phyloP scores from a whole-genome alignment of 352 stramenopile genomes.

The Pythium aristosporum region DNA sequence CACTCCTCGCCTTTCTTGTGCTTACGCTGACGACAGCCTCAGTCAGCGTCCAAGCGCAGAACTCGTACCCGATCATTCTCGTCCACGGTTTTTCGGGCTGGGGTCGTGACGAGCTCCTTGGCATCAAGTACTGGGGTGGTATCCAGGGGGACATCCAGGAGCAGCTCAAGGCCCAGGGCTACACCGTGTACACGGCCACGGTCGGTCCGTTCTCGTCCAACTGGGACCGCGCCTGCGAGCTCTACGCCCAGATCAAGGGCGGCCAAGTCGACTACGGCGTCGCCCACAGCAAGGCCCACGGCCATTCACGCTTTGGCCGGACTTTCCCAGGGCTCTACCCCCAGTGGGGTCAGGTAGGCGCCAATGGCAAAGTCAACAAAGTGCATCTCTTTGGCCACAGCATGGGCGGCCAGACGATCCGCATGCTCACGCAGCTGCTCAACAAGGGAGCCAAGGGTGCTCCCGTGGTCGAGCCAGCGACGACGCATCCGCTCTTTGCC shows the following conservation, averaged over 20 bases:
- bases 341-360: slow-evolving; percentile 44
- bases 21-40: slow-evolving; percentile 7
- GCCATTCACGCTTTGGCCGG: slow-evolving; percentile 36
- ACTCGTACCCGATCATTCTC: slow-evolving; percentile 30
- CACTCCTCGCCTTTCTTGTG: slow-evolving; percentile 14
- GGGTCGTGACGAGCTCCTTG: slow-evolving; percentile 23
- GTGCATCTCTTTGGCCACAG: slow-evolving; percentile 75
- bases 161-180: slow-evolving; percentile 33
- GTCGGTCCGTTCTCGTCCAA: slow-evolving; percentile 36
- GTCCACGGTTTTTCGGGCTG: slow-evolving; percentile 33
- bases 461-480: slow-evolving; percentile 29
- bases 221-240: slow-evolving; percentile 44
- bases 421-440: slow-evolving; percentile 69
- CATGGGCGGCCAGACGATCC: slow-evolving; percentile 77
- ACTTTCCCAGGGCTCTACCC: slow-evolving; percentile 57
- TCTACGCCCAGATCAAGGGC: slow-evolving; percentile 44
- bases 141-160: slow-evolving; percentile 26
- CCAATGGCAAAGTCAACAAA: slow-evolving; percentile 56
- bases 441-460: slow-evolving; percentile 43
- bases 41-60: slow-evolving; percentile 11
- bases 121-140: slow-evolving; percentile 29
- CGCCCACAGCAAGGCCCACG: slow-evolving; percentile 22
- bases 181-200: slow-evolving; percentile 28
- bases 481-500: slow-evolving; percentile 44
- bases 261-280: slow-evolving; percentile 34